These are phyloP conservation scores for Sporothrix pallida DNA, from an alignment of 2,329 filamentous ascomycete species.

Conservation along the genomic window DNA sequence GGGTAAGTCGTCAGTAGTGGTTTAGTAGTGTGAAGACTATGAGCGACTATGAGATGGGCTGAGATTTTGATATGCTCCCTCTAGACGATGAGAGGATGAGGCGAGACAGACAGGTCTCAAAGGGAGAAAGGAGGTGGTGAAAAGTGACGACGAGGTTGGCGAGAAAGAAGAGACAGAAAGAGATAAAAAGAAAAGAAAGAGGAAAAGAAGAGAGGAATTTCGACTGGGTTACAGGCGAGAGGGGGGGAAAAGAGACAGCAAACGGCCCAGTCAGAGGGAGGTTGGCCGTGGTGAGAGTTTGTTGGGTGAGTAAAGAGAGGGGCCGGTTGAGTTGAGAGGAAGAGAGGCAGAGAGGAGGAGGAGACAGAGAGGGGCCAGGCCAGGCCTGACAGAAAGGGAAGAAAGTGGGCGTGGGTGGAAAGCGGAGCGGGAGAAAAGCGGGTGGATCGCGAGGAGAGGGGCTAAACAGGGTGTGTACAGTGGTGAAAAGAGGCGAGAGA, in stretches of 20 bases:
- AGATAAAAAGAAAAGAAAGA: conserved; percentile 16
- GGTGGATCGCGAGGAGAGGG: conserved; percentile 17
- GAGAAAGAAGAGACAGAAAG: conserved; percentile 7
- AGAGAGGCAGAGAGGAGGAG: no score
- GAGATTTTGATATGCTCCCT: conserved; percentile 20
- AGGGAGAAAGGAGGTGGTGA: conserved; percentile 13
- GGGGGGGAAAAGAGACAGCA: conserved; percentile 1
- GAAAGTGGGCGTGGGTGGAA: background rate
- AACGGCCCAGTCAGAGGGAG: background rate
- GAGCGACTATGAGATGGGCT: background rate
- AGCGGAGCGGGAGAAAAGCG: conserved; percentile 31
- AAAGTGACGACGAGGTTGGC: background rate
- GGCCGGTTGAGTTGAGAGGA: conserved; percentile 31
- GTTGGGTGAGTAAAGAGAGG: conserved; percentile 29
- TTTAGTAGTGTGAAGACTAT: background rate
- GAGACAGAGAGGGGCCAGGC: conserved; percentile 7
- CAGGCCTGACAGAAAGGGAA: background rate
- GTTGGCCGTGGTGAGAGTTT: conserved; percentile 29
- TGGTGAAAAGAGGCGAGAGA: no score
- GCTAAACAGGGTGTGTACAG: background rate
- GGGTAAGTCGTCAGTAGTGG: background rate
- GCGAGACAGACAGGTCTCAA: conserved; percentile 13
- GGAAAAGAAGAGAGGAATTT: background rate
- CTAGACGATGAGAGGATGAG: background rate
- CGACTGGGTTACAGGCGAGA: background rate